Evolutionary conservation across 805 yeast genomes (phyloP).

Genomic region (Yamadazyma sp.): DNA sequence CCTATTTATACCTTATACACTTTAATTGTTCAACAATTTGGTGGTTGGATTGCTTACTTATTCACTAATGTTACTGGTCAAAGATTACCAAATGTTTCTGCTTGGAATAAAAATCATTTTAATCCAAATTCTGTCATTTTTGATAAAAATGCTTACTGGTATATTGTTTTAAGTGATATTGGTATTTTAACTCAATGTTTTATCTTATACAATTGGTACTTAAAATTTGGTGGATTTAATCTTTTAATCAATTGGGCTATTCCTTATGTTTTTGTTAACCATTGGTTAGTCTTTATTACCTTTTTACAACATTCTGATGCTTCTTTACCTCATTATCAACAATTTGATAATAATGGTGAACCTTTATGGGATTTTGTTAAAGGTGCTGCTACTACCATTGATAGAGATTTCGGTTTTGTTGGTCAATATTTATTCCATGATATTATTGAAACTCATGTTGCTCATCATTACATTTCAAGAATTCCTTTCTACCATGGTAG

Average conservation of each 20-base stretch:
- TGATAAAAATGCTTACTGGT: slow-evolving; percentile 70
- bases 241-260: slow-evolving; percentile 66
- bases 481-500: slow-evolving; percentile 89
- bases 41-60: slow-evolving; percentile 73
- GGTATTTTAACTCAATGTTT: slow-evolving; percentile 57
- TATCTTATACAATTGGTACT: slow-evolving; percentile 58
- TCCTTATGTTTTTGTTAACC: slow-evolving; percentile 80
- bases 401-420: slow-evolving; percentile 76
- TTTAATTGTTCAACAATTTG: slow-evolving; percentile 65
- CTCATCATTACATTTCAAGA: slow-evolving; percentile 80
- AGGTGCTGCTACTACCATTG: slow-evolving; percentile 89
- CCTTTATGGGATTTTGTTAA: slow-evolving; percentile 80
- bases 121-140: slow-evolving; percentile 72
- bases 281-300: slow-evolving; percentile 87
- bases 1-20: slow-evolving; percentile 61
- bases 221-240: slow-evolving; percentile 60
- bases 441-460: slow-evolving; percentile 86
- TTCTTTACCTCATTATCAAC: slow-evolving; percentile 74
- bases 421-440: slow-evolving; percentile 82
- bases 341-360: no score
- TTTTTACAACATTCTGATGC: slow-evolving; percentile 83
- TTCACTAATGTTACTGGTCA: slow-evolving; percentile 70
- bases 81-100: slow-evolving; percentile 43
- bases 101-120: slow-evolving; percentile 61
- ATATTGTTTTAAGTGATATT: slow-evolving; percentile 66